Percentiles rank a stretch among this genome's conserved stretches.
Evolutionary conservation across 1,284 basidiomycete species (phyloP).

Genomic region (Baeospora myosura): DNA sequence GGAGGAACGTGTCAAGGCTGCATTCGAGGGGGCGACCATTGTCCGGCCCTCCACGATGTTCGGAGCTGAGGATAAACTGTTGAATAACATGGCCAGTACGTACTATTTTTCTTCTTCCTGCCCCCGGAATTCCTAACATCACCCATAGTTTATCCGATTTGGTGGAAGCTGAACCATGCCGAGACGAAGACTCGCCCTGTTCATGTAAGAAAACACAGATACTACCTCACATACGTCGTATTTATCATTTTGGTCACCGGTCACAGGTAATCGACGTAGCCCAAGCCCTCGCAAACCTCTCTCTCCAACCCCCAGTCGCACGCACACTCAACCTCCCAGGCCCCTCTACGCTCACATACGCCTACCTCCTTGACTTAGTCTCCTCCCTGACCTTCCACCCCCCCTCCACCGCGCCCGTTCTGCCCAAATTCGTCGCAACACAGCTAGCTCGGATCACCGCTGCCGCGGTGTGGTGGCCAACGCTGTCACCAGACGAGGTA

Average conservation of each 20-base stretch:
- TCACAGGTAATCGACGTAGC: slow-evolving; percentile 86
- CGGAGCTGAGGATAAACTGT: slow-evolving; percentile 90
- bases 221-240: slow-evolving; percentile 1
- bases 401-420: slow-evolving; percentile 57
- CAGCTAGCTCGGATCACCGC: slow-evolving; percentile 65
- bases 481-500: slow-evolving; percentile 88
- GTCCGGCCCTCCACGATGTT: slow-evolving; percentile 83
- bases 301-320: slow-evolving; percentile 52
- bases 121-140: slow-evolving; percentile 13
- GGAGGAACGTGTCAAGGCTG: slow-evolving; percentile 81
- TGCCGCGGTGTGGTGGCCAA: slow-evolving; percentile 82
- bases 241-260: neutral
- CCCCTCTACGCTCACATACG: slow-evolving; percentile 80
- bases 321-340: slow-evolving; percentile 83
- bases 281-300: slow-evolving; percentile 80
- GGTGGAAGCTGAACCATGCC: slow-evolving; percentile 89
- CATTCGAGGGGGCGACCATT: slow-evolving; percentile 86
- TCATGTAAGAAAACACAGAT: slow-evolving; percentile 58
- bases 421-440: slow-evolving; percentile 75
- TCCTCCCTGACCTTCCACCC: slow-evolving; percentile 75
- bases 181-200: slow-evolving; percentile 85
- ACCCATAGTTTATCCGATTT: slow-evolving; percentile 79
- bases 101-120: slow-evolving; percentile 15
- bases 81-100: slow-evolving; percentile 89
- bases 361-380: slow-evolving; percentile 81